Base-by-base conservation (phyloP, 2,329 filamentous ascomycete genomes). In the Cladorrhinum sp. region DNA sequence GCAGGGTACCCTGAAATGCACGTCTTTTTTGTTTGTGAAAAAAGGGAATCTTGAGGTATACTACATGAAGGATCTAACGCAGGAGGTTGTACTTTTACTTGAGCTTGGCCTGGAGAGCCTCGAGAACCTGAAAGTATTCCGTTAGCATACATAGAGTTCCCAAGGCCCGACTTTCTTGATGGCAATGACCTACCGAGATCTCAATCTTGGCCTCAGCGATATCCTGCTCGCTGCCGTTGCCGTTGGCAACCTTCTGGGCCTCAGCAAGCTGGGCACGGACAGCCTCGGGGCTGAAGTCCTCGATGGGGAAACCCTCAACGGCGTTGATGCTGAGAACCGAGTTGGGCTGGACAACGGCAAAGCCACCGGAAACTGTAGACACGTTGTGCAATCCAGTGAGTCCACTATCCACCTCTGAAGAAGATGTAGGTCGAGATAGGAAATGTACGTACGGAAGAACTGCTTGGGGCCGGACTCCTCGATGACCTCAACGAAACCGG, bases 151-250 rank as follows among this genome's bases (percentile, higher is more conserved):
- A 29, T 50, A 22, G 29, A 12, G 18, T 23, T 0, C 18, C 10
- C 5, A 18, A 18, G 6, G 36, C 16, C 23, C 16, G 45, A 48
- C 9, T 36, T 27, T 20, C 23, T 22, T 16, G 52, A 53, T 1
- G 6, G 8, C 22, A 36, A 55, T n/a, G n/a, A 69, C 76, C 75
- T 79, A 96, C 93, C 92, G 99, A 95, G 70, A 99, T 81, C 85
- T 98, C 93, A 76, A 99, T 93, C 87, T 97, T 98, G 69, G 95
- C 95, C 87, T 99, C 95, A 67, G 93, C 93, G 79, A 98, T 91
- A 74, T 98, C 95, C 81, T 92, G 89, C 86, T 97, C 95, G 78
- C 92, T 97, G 73, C 93, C 95, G 74, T 83, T 87, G 74, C 95
- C 95, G 76, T 80, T 87, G 71, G 89, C 92, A 74, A 98, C 88